Percentiles rank a stretch among this genome's conserved stretches.
Evolutionary conservation across 495 filamentous ascomycete species (phyloP).

Genomic region (Aspergillus coremiiformis): DNA sequence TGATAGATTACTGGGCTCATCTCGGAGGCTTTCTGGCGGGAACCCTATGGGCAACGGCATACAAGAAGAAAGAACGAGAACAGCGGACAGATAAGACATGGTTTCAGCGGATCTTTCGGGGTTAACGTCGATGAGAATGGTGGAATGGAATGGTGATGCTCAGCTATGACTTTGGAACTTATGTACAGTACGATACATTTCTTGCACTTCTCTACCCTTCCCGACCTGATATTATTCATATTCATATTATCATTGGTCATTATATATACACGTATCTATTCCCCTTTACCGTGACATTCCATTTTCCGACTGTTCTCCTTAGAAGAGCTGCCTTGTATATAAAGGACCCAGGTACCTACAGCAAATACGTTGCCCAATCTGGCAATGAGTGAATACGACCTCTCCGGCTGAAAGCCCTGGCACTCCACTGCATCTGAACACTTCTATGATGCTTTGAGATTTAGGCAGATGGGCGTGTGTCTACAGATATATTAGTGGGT

Average conservation of each 20-base stretch:
- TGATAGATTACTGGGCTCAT: constrained; percentile 66
- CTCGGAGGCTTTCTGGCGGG: constrained; percentile 57
- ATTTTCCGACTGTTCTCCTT: no score
- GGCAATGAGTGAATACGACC: neutral
- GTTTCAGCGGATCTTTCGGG: constrained; percentile 7
- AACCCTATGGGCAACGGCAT: constrained; percentile 24
- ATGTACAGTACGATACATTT: neutral
- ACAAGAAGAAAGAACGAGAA: constrained; percentile 17
- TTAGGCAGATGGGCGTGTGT: no score
- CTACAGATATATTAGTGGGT: no score
- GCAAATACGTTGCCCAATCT: neutral
- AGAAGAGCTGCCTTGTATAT: neutral
- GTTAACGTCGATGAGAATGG: neutral
- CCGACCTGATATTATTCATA: neutral
- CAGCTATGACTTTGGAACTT: neutral
- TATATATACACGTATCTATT: no score
- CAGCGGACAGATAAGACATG: constrained; percentile 12
- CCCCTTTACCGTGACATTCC: no score
- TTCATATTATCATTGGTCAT: no score
- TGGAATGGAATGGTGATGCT: neutral
- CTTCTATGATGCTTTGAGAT: no score
- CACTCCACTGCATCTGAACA: no score
- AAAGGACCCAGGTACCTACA: no score
- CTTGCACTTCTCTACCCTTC: neutral
- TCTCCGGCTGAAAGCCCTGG: no score